Base-by-base conservation (phyloP, 2,329 filamentous ascomycete genomes). In the Chaetomium olivaceum region DNA sequence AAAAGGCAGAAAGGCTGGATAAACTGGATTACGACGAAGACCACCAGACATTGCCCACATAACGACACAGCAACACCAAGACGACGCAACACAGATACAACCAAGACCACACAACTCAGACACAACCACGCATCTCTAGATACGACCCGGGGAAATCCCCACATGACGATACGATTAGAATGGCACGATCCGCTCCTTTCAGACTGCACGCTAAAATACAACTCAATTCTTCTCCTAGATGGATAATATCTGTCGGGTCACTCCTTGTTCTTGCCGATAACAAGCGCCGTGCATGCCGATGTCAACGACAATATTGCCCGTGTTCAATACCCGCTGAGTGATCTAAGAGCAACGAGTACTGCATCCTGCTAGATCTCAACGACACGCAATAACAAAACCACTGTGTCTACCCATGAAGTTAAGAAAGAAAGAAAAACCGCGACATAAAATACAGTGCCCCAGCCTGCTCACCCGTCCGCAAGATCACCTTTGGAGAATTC, bases 131-230 rank as follows among this genome's bases (percentile, higher is more conserved):
- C 12, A 16, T 23, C 5, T 16, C 48, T 51, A 12, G 48, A 51
- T 27, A 16, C 23, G 2, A 16, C 48, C 4, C 12, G 23, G 23
- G 4, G 12, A 14, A 3, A 51, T 16, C 4, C 23, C 21, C 39
- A 11, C 46, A 21, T 7, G 1, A 23, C 21, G 21, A 14, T 2
- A 23, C 21, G 21, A 14, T 25, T 51, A 50, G 21, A 25, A 50
- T 25, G n/a, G 21, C 48, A 23, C 21, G 8, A 50, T 50, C 11
- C 23, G 48, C 23, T 51, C n/a, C 46, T 48, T 8, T 48, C 46
- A 48, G 46, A 51, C 48, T 25, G 23, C 48, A 56, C 29, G n/a
- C 31, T 56, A 56, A 6, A 48, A 36, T 56, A 51, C 48, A 51
- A 51, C 11, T 51, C 23, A 51, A 51, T 51, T 23, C 48, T 51